phyloP scores from a whole-genome alignment of 129 eudicot species.

The Oenanthe sinensis region DNA sequence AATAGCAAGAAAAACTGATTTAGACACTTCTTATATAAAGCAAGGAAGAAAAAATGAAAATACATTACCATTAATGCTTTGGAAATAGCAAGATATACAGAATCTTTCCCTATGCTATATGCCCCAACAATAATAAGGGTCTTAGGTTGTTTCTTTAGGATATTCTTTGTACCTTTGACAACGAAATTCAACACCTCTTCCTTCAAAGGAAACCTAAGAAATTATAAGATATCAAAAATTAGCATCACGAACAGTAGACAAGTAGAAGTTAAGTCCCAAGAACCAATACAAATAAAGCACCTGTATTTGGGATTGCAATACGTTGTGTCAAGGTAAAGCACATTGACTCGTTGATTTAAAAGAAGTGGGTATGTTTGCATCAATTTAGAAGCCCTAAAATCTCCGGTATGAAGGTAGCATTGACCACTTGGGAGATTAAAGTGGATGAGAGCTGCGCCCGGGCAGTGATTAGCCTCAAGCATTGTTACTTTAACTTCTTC shows the following conservation, averaged over 20 bases:
- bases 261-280: neutral
- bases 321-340: conserved; percentile 41
- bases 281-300: conserved; percentile 10
- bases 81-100: conserved; percentile 38
- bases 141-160: conserved; percentile 23
- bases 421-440: conserved; percentile 33
- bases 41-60: neutral
- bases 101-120: conserved; percentile 41
- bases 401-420: conserved; percentile 38
- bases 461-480: conserved; percentile 53
- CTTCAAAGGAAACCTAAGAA: conserved; percentile 34
- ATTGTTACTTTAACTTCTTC: conserved; percentile 35
- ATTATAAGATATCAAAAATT: neutral
- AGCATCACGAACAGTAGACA: neutral
- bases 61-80: conserved; percentile 28
- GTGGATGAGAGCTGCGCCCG: conserved; percentile 41
- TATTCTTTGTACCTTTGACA: conserved; percentile 20
- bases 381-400: conserved; percentile 37
- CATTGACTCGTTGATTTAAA: conserved; percentile 17
- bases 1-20: neutral
- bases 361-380: conserved; percentile 38
- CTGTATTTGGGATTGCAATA: conserved; percentile 48
- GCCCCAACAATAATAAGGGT: conserved; percentile 37
- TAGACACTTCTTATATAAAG: neutral
- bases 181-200: conserved; percentile 28